These are phyloP conservation scores for Rozella allomycis DNA, from an alignment of 371 early-diverging fungal genomes.

Conservation along the genomic window DNA sequence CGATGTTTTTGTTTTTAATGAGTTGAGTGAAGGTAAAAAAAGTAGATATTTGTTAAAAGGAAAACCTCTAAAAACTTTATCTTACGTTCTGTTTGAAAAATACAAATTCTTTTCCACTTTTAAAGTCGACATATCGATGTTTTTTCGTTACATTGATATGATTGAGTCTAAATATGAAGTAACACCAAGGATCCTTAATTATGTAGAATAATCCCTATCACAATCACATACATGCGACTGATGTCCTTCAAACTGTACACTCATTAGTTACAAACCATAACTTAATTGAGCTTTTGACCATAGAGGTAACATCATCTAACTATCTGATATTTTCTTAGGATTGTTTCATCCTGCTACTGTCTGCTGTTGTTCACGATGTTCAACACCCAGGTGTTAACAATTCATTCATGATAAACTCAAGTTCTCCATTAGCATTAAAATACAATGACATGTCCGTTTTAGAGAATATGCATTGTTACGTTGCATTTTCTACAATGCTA, in stretches of 20 bases:
- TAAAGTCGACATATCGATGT: slow-evolving; percentile 6
- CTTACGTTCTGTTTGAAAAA: slow-evolving; percentile 8
- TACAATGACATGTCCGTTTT: slow-evolving; percentile 26
- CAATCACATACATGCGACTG: slow-evolving; percentile 25
- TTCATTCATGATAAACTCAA: slow-evolving; percentile 15
- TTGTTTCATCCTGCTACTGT: too few relatives aligned
- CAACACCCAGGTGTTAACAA: slow-evolving; percentile 32
- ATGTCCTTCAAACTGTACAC: slow-evolving; percentile 17
- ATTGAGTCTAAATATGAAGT: slow-evolving; percentile 20
- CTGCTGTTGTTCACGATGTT: slow-evolving; percentile 25
- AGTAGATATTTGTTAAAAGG: too few relatives aligned
- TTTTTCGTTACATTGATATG: slow-evolving; percentile 10
- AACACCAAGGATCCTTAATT: too few relatives aligned
- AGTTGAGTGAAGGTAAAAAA: too few relatives aligned
- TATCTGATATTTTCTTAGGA: slow-evolving; percentile 14
- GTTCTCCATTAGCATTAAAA: slow-evolving; percentile 14
- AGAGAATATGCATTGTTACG: slow-evolving; percentile 22
- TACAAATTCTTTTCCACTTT: slow-evolving; percentile 8
- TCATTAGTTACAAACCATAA: slow-evolving; percentile 11
- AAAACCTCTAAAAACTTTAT: slow-evolving; percentile 12
- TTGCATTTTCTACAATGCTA: slow-evolving; percentile 13
- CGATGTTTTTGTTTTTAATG: slow-evolving; percentile 13
- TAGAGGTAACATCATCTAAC: too few relatives aligned
- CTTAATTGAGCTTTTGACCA: slow-evolving; percentile 5
- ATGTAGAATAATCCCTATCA: slow-evolving; percentile 21